Base-by-base conservation (phyloP, 73 alveolate genomes). In the Paramecium tetraurelia region DNA sequence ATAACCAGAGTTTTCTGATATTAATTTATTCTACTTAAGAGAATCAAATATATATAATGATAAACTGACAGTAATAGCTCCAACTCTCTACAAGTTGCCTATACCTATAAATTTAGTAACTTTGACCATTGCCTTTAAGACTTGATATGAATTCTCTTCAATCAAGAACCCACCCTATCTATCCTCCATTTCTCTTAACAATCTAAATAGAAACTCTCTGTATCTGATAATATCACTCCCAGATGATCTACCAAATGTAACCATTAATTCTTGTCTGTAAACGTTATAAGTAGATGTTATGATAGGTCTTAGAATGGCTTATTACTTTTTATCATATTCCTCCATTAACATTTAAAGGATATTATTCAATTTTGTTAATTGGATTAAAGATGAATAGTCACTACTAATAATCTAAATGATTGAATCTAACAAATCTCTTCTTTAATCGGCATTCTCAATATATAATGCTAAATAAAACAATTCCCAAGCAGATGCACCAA, bases 401-500 rank as follows among this genome's bases (percentile, higher is more conserved):
- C 92, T 70, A 44, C 85, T 44, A 11, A 89, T 50, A 89, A 89
- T 89, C 16, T 89, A 89, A 22, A 89, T 71, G 0, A 89, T 89
- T 11, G 92, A 70, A 20, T 89, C 94, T 38, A 89, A 77, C 16
- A 89, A 72, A 70, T 57, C 87, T 71, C 94, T 89, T 89, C 90
- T 89, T 50, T 59, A 27, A 89, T 89, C 94, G 24, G 70, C 92
- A 44, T 43, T 48, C 44, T 89, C 31, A 2, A 71, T 48, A 63
- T 77, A 77, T 14, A 89, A 16, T n/a, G 90, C 94, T 46, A 89
- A 29, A 50, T 89, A 89, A 70, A 89, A 83, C 20, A 89, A 89
- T 70, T 89, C 94, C 94, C 94, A 89, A 44, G 92, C 87, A 22
- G 89, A 89, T 20, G 94, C 94, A 59, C 86, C 87, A 43, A 89